Percentiles rank a stretch among this genome's conserved stretches.
Evolutionary conservation across 768 basidiomycete species (phyloP).

Genomic region (Lanmaoa rubissima): DNA sequence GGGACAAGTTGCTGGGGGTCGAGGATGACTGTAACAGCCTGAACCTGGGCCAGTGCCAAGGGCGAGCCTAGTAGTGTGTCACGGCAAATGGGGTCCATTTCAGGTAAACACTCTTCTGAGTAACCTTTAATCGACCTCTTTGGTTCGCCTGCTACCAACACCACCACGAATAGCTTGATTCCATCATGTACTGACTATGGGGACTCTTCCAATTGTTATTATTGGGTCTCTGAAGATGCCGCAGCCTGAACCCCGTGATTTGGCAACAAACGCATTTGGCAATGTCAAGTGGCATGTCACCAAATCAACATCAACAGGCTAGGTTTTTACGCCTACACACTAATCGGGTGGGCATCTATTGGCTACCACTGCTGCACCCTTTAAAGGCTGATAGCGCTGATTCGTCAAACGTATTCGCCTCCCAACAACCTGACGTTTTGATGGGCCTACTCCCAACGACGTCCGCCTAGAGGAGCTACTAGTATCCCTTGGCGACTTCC

Average conservation of each 20-base stretch:
- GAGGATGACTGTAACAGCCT: neutral
- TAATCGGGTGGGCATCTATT: neutral
- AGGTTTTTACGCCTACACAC: no score
- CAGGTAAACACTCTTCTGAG: slow-evolving; percentile 1
- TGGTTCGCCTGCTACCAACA: neutral
- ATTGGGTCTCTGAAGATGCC: neutral
- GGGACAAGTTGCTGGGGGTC: neutral
- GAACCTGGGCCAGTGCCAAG: neutral
- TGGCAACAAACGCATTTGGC: neutral
- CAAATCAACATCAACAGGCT: neutral
- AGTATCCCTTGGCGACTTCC: neutral
- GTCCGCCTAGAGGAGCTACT: neutral
- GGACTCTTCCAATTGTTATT: neutral
- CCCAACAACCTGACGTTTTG: no score
- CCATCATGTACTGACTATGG: no score
- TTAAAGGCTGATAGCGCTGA: no score
- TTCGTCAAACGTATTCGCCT: neutral
- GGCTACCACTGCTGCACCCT: neutral
- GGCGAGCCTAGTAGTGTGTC: neutral
- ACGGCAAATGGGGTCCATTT: slow-evolving; percentile 1
- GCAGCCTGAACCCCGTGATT: neutral
- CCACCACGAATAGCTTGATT: neutral
- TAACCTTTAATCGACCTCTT: neutral
- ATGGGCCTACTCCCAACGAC: neutral
- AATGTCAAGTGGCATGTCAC: no score